Conservation (phyloP, 202 grass and related monocot species). For the Musa balbisiana region DNA sequence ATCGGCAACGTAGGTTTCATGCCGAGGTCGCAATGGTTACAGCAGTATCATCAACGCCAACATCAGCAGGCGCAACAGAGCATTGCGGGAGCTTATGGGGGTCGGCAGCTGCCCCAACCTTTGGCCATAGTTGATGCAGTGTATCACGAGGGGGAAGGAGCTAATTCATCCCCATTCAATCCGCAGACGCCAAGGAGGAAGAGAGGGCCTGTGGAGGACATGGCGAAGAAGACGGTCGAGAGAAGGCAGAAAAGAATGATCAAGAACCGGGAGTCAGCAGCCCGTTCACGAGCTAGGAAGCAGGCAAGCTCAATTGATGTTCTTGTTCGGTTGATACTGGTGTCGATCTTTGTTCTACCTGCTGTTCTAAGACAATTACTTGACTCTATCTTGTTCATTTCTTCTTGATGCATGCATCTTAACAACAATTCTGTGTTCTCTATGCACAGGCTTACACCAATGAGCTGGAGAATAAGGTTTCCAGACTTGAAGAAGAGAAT, state of each 20-base stretch:
- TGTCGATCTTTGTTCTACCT: constrained; percentile 3
- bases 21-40: constrained; percentile 23
- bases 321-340: neutral
- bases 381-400: neutral
- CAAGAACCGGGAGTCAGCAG: constrained; percentile 92
- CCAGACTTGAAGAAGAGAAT: constrained; percentile 78
- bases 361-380: neutral
- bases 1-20: constrained; percentile 14
- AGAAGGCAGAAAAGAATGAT: constrained; percentile 95
- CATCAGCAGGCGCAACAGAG: constrained; percentile 12
- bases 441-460: constrained; percentile 68
- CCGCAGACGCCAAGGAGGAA: constrained; percentile 35
- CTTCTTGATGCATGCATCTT: neutral
- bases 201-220: constrained; percentile 23
- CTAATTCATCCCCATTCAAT: neutral
- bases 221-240: constrained; percentile 53
- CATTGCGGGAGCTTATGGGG: constrained; percentile 27
- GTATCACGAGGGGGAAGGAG: constrained; percentile 32
- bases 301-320: constrained; percentile 33
- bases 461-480: constrained; percentile 92
- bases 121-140: constrained; percentile 49
- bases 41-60: constrained; percentile 17
- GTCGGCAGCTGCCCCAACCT: constrained; percentile 36
- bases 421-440: neutral
- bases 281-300: constrained; percentile 84